phyloP scores from a whole-genome alignment of 2,329 filamentous ascomycete genomes.

The Talaromyces sp. region DNA sequence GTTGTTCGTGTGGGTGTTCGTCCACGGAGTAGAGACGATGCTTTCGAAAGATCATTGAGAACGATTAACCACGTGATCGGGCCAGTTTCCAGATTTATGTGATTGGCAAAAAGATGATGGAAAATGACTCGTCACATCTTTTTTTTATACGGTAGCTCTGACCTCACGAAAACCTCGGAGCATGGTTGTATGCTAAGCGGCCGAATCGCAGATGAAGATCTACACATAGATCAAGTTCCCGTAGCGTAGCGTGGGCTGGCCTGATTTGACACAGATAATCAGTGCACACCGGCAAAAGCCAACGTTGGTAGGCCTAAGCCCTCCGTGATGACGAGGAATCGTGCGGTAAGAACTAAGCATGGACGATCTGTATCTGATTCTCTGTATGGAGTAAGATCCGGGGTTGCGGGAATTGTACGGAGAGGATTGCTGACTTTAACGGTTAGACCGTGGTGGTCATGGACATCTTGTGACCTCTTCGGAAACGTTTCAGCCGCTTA shows the following conservation, averaged over 20 bases:
- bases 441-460: conserved; percentile 4
- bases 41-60: background rate
- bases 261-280: background rate
- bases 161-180: background rate
- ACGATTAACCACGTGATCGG: background rate
- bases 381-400: conserved; percentile 2
- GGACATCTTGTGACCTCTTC: background rate
- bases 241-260: background rate
- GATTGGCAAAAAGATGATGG: background rate
- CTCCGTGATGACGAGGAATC: background rate
- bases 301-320: background rate
- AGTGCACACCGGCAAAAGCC: background rate
- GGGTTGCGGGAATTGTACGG: conserved; percentile 9
- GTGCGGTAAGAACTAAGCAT: background rate
- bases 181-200: background rate
- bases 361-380: background rate
- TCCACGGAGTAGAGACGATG: background rate
- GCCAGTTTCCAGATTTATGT: background rate
- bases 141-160: background rate
- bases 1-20: background rate
- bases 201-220: conserved; percentile 5
- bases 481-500: background rate
- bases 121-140: background rate
- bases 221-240: background rate
- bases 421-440: background rate